phyloP scores from a whole-genome alignment of 495 filamentous ascomycete genomes.

The Sordaria brevicollis region DNA sequence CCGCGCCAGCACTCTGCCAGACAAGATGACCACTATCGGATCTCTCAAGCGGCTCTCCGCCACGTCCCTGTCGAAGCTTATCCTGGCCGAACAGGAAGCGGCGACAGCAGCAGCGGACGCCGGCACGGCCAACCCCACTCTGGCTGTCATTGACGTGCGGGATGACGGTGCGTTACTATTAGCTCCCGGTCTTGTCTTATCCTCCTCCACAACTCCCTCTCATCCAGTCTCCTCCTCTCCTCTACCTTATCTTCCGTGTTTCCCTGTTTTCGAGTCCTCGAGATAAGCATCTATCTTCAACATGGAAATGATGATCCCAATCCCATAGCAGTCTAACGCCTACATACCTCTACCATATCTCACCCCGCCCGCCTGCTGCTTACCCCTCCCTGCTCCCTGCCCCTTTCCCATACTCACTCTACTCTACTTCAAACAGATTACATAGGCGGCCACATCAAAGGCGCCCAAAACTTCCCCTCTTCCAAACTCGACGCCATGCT shows the following conservation, averaged over 20 bases:
- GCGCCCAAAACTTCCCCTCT: conserved; percentile 66
- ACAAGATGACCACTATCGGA: conserved; percentile 37
- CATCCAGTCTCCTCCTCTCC: not conserved
- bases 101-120: not conserved
- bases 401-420: not conserved
- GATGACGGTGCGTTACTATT: conserved; percentile 64
- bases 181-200: not conserved
- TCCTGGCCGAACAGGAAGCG: conserved; percentile 26
- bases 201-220: not conserved
- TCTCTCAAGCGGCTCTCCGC: conserved; percentile 56
- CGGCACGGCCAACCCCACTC: conserved; percentile 9
- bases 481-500: conserved; percentile 59
- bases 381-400: not conserved
- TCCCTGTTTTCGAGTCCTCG: too few relatives aligned
- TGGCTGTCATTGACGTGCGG: conserved; percentile 83
- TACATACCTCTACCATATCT: too few relatives aligned
- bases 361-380: not conserved
- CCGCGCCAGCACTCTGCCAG: conserved; percentile 32
- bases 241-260: not conserved
- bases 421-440: conserved; percentile 48
- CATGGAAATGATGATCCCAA: too few relatives aligned
- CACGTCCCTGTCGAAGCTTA: conserved; percentile 45
- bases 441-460: conserved; percentile 83
- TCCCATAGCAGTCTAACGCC: too few relatives aligned
- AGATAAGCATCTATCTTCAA: not conserved